Conservation (phyloP, 257 asterid genomes). For the Solanum acaule region DNA sequence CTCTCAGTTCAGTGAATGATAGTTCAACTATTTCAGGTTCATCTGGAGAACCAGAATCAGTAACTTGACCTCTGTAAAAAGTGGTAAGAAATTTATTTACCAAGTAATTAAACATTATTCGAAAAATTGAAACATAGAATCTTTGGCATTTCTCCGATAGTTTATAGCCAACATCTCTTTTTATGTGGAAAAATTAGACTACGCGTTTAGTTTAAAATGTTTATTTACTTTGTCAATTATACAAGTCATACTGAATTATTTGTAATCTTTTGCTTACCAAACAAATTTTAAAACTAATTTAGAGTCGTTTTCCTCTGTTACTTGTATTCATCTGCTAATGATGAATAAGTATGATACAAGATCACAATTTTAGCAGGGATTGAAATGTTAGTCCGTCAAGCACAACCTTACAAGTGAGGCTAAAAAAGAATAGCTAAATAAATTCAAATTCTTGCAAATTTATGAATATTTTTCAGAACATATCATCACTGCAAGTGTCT, state of each 20-base stretch:
- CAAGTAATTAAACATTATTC: not conserved
- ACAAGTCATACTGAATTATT: not conserved
- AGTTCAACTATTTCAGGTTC: slow-evolving; percentile 50
- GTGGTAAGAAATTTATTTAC: not conserved
- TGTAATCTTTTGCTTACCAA: not conserved
- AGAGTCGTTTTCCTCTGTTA: not conserved
- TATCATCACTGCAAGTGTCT: not conserved
- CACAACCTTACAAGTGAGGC: not conserved
- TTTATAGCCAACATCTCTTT: not conserved
- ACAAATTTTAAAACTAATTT: not conserved
- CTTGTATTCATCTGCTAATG: not conserved
- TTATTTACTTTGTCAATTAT: not conserved
- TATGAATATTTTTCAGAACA: not conserved
- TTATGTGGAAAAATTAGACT: not conserved
- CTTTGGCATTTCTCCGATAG: not conserved
- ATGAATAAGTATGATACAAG: not conserved
- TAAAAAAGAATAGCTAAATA: not conserved
- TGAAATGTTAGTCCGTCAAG: not conserved
- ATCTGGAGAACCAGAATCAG: slow-evolving; percentile 15
- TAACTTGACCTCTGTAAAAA: slow-evolving; percentile 37
- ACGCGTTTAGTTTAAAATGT: not conserved
- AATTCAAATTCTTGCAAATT: not conserved
- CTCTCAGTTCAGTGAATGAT: slow-evolving; percentile 87
- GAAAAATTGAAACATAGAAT: not conserved
- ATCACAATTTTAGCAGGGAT: not conserved